These are phyloP conservation scores for Perilla frutescens DNA, from an alignment of 257 asterid species.

Conservation along the genomic window DNA sequence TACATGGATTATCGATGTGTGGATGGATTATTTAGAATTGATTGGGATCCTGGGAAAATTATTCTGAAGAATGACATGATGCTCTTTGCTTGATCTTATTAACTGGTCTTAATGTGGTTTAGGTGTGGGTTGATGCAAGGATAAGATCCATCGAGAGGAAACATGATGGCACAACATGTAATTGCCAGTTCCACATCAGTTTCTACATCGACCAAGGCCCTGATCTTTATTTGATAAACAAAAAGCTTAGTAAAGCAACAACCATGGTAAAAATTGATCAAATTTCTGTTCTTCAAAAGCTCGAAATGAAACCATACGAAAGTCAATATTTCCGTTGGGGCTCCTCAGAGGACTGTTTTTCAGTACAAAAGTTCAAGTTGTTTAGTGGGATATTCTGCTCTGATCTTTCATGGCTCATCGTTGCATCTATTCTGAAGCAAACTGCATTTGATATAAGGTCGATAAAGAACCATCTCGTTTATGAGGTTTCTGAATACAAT, in stretches of 20 bases:
- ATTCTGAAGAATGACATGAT: background rate
- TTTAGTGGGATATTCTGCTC: slow-evolving; percentile 63
- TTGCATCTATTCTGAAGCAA: slow-evolving; percentile 63
- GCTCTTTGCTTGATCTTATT: slow-evolving; percentile 11
- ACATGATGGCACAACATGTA: slow-evolving; percentile 66
- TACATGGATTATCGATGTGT: no score
- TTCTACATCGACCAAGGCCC: slow-evolving; percentile 74
- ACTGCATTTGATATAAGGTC: slow-evolving; percentile 67
- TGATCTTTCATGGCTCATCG: slow-evolving; percentile 82
- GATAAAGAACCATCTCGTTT: slow-evolving; percentile 60
- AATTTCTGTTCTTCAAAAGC: slow-evolving; percentile 74
- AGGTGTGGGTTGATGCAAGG: slow-evolving; percentile 87
- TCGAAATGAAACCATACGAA: slow-evolving; percentile 66
- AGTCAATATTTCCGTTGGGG: slow-evolving; percentile 74
- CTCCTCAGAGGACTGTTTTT: slow-evolving; percentile 71
- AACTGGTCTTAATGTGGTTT: slow-evolving; percentile 26
- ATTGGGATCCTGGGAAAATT: no score
- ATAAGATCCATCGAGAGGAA: slow-evolving; percentile 85
- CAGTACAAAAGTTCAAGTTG: slow-evolving; percentile 60
- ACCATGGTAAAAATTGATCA: slow-evolving; percentile 48
- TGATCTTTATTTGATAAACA: slow-evolving; percentile 47
- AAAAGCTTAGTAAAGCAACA: slow-evolving; percentile 61
- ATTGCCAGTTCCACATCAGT: slow-evolving; percentile 74
- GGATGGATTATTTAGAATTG: background rate
- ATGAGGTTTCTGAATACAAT: slow-evolving; percentile 58